Conservation (phyloP, 768 basidiomycete genomes). For the Flagelloscypha sp. region DNA sequence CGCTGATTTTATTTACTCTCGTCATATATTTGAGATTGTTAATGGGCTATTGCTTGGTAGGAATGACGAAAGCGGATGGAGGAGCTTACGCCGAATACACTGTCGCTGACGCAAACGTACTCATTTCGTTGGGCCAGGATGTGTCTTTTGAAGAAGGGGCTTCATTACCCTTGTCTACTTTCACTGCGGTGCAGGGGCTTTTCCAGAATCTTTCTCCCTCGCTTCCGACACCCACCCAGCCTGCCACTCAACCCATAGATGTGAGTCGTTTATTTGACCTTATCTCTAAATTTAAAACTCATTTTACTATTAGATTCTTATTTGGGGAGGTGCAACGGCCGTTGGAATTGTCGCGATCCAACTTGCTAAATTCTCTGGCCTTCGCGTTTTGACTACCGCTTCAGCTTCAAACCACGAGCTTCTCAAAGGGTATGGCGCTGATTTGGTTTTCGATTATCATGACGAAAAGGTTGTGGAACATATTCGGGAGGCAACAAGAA, state of each 20-base stretch:
- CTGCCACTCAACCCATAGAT: too few species aligned
- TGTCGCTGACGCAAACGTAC: constrained; percentile 12
- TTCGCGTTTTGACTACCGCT: constrained; percentile 36
- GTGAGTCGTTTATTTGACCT: too few species aligned
- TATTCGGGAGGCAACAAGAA: constrained; percentile 18
- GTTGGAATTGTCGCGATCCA: constrained; percentile 31
- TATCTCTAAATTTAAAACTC: too few species aligned
- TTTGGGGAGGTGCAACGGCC: constrained; percentile 11
- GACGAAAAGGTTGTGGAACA: constrained; percentile 20
- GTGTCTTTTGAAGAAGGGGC: constrained; percentile 12
- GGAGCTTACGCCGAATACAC: constrained; percentile 12
- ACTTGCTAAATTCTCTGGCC: constrained; percentile 32
- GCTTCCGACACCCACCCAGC: constrained; percentile 11
- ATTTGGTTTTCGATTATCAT: constrained; percentile 30
- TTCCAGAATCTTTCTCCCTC: constrained; percentile 10
- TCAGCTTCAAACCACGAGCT: constrained; percentile 29
- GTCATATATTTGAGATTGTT: too few species aligned
- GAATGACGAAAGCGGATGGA: too few species aligned
- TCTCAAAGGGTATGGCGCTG: constrained; percentile 33
- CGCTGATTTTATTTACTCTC: too few species aligned
- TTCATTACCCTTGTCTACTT: constrained; percentile 9
- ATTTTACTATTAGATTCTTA: constrained; percentile 11
- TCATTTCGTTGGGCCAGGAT: constrained; percentile 10
- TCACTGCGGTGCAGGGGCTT: constrained; percentile 13
- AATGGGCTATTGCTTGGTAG: too few species aligned